Conservation (phyloP, 441 rosid species). For the Rhodomyrtus psidioides region DNA sequence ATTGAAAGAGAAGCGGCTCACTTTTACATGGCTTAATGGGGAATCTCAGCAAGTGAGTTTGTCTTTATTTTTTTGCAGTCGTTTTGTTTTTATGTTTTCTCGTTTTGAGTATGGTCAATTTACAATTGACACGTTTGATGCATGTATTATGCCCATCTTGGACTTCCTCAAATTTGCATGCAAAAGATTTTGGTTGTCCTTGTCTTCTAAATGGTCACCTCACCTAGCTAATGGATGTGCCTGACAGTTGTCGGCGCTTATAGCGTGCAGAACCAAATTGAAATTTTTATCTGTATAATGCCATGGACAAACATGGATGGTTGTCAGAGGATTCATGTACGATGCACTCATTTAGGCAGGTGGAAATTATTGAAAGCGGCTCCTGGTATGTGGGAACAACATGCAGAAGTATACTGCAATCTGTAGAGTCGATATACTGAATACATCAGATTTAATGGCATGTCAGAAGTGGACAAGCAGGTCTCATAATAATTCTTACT, state of each 20-base stretch:
- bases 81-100: background rate
- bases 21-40: conserved; percentile 95
- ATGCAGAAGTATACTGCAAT: background rate
- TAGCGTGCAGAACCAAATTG: background rate
- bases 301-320: background rate
- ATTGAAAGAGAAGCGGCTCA: conserved; percentile 51
- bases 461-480: background rate
- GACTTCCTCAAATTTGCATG: background rate
- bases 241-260: background rate
- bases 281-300: background rate
- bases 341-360: background rate
- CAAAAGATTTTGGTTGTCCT: background rate
- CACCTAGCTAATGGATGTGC: background rate
- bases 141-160: background rate
- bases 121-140: background rate
- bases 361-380: background rate
- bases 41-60: conserved; percentile 74
- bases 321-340: background rate
- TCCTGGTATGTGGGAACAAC: background rate
- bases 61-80: background rate
- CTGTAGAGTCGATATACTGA: background rate
- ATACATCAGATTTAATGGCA: background rate
- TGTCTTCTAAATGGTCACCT: background rate
- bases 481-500: background rate
- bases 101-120: conserved; percentile 5